Base-by-base conservation (phyloP, 352 stramenopile genomes). In the Phytophthora ohioensis region DNA sequence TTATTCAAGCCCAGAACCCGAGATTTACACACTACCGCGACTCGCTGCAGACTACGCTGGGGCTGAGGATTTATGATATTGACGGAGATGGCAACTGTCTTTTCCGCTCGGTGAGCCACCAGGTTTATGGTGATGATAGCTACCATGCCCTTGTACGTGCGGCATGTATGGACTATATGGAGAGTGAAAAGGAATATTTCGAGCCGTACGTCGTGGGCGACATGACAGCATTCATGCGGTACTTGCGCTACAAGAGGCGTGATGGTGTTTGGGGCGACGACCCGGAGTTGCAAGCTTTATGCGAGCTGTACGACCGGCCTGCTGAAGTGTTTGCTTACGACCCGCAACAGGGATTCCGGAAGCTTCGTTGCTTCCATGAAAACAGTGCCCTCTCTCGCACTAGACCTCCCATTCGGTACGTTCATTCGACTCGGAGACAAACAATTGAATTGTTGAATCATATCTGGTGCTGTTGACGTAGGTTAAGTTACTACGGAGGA, bases 31-130 rank as follows among this genome's bases (percentile, higher is more conserved):
- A 93, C 58, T 95, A 95, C 54, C 81, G 75, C 6, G 69, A 87
- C 31, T 83, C 85, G 11, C 58, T 95, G 34, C 54, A 68, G 27
- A 58, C 66, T 13, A 56, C 65, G 1, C 59, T 88, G 21, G 75
- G 77, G 11, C 67, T 94, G 34, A 63, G 60, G 5, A 87, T 94
- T 62, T 72, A 79, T 62, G 61, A 81, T 9, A 91, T 98, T 51
- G 85, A 97, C 60, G 95, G 96, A 7, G 98, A 99, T 73, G 97
- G 97, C 34, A 99, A 99, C 79, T 99, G 97, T 71, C 77, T 99
- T 10, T 99, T 99, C 75, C 94, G 97, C 15, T 91, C 97, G 4
- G 92, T 99, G 36, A 95, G 90, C 57, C 90, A 99, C 66, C 97
- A 99, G 78, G 82, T 99, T 10, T 99, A 99, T 72, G 97, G 96